Percentiles rank a stretch among this genome's conserved stretches.
Evolutionary conservation across 1,284 basidiomycete genomes (phyloP).

Genomic region (Pholiota adiposa): DNA sequence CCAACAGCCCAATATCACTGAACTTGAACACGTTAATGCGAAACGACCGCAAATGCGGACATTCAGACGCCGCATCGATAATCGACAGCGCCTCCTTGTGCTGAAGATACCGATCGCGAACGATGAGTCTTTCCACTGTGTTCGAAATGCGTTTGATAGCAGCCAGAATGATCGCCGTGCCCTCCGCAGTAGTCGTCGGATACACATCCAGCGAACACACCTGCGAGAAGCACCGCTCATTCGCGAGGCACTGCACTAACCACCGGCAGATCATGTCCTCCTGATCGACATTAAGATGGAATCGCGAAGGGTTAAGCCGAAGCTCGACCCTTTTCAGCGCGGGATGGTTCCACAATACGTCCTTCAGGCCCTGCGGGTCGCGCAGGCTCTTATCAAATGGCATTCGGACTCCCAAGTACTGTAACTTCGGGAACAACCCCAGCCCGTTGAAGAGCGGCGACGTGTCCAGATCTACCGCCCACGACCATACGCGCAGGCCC

Average conservation of each 20-base stretch:
- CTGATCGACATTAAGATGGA: conserved; percentile 28
- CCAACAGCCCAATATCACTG: conserved; percentile 36
- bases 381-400: conserved; percentile 41
- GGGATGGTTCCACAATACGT: conserved; percentile 30
- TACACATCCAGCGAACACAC: conserved; percentile 40
- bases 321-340: conserved; percentile 37
- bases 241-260: conserved; percentile 30
- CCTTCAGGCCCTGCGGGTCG: conserved; percentile 37
- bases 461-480: conserved; percentile 36
- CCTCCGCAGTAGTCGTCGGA: conserved; percentile 34
- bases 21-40: conserved; percentile 39
- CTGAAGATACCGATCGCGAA: conserved; percentile 41
- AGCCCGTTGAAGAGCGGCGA: conserved; percentile 36
- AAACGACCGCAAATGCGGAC: conserved; percentile 30
- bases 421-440: conserved; percentile 33
- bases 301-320: conserved; percentile 40
- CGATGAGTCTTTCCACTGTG: conserved; percentile 34
- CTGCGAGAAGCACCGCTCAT: conserved; percentile 28
- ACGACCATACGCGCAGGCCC: conserved; percentile 36
- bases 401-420: conserved; percentile 36
- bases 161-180: conserved; percentile 35
- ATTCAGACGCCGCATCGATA: conserved; percentile 28
- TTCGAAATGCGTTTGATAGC: conserved; percentile 32
- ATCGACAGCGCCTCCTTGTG: conserved; percentile 33
- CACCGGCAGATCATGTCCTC: conserved; percentile 37